phyloP scores from a whole-genome alignment of 257 asterid genomes.

The Prunella vulgaris region DNA sequence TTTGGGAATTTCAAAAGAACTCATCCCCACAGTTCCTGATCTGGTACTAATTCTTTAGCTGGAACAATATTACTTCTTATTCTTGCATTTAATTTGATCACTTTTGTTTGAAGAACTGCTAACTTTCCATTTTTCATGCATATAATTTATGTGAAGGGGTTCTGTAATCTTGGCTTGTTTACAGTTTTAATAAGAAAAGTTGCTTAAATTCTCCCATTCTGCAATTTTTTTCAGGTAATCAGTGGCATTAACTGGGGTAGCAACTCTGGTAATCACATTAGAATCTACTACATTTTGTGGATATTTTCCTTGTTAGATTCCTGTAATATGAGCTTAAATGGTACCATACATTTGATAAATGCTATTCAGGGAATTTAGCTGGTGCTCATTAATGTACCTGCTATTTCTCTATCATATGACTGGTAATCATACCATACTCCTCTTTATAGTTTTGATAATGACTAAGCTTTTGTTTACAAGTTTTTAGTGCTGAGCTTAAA shows the following conservation, averaged over 20 bases:
- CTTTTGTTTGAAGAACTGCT: not conserved
- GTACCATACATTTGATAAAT: constrained; percentile 17
- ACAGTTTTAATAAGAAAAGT: not conserved
- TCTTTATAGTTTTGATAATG: not conserved
- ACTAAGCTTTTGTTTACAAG: not conserved
- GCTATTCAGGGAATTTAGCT: constrained; percentile 84
- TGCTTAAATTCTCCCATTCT: constrained; percentile 1
- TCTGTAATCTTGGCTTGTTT: not conserved
- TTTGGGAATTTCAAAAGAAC: constrained; percentile 63
- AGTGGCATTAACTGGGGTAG: constrained; percentile 90
- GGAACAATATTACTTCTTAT: not conserved
- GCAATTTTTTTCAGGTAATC: constrained; percentile 54
- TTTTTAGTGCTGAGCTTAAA: no score
- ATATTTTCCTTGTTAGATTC: not conserved
- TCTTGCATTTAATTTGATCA: not conserved
- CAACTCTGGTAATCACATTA: constrained; percentile 76
- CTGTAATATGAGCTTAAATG: not conserved
- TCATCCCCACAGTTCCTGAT: constrained; percentile 64
- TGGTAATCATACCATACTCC: constrained; percentile 38
- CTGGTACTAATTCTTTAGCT: constrained; percentile 41
- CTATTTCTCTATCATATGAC: constrained; percentile 67
- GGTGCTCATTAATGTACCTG: constrained; percentile 74
- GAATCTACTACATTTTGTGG: constrained; percentile 20
- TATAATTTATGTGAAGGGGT: no score
- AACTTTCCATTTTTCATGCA: not conserved